Conservation (phyloP, 2,329 filamentous ascomycete genomes). For the Raffaelea deltoideospora region DNA sequence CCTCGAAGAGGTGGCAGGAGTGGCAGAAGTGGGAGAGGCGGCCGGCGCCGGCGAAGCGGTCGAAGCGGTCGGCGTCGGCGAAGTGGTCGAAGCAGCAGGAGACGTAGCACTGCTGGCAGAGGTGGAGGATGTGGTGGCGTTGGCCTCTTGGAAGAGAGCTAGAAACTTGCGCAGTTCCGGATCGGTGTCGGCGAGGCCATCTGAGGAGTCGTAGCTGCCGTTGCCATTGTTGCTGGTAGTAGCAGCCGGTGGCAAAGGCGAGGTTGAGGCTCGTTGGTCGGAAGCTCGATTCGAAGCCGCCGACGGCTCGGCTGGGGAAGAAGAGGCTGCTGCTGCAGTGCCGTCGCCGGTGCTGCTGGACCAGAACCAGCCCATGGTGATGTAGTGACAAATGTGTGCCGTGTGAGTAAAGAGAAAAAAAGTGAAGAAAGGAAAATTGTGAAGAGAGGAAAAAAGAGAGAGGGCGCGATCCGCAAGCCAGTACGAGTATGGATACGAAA, state of each 20-base stretch:
- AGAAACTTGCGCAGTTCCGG: constrained; percentile 41
- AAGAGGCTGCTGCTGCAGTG: constrained; percentile 5
- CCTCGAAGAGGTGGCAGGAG: constrained; percentile 2
- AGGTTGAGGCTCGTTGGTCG: no score
- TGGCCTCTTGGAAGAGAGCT: constrained; percentile 25
- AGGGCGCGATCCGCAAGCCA: neutral
- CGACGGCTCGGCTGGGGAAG: constrained; percentile 8
- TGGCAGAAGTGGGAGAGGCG: constrained; percentile 6
- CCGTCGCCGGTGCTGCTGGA: constrained; percentile 21
- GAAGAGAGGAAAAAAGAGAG: neutral
- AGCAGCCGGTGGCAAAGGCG: neutral
- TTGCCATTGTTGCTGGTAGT: constrained; percentile 1
- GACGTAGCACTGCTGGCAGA: neutral
- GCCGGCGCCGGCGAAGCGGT: neutral
- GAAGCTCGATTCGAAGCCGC: constrained; percentile 1
- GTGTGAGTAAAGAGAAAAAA: no score
- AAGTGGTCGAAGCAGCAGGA: constrained; percentile 10
- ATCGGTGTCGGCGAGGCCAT: constrained; percentile 4
- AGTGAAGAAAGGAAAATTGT: no score
- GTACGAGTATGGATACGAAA: neutral
- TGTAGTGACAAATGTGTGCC: no score
- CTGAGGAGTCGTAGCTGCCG: constrained; percentile 2
- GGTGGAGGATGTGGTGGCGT: neutral
- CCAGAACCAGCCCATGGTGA: constrained; percentile 50
- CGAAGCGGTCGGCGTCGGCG: neutral